Evolutionary conservation across 2,329 filamentous ascomycete genomes (phyloP).

Genomic region (Cladosporium halotolerans): DNA sequence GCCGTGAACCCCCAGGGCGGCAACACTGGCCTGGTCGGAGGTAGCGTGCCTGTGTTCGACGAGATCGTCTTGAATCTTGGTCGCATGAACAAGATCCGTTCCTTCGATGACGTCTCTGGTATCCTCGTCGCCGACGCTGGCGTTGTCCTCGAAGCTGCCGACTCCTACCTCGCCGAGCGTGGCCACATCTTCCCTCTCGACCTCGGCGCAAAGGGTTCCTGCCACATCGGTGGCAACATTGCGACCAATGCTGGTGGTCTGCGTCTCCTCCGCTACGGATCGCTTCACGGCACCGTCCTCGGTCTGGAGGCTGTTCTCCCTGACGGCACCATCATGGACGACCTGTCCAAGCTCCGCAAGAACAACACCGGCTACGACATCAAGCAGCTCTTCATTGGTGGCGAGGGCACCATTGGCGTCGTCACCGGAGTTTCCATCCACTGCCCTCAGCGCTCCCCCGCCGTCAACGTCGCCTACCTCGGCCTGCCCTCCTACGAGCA

Average conservation of each 20-base stretch:
- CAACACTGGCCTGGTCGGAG: constrained; percentile 92
- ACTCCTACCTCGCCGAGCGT: constrained; percentile 75
- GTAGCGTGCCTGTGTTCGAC: constrained; percentile 93
- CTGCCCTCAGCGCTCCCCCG: constrained; percentile 79
- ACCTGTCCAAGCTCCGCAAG: constrained; percentile 82
- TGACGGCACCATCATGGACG: constrained; percentile 85
- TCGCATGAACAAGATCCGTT: constrained; percentile 85
- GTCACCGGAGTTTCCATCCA: constrained; percentile 86
- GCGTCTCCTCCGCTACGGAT: constrained; percentile 84
- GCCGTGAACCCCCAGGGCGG: constrained; percentile 96
- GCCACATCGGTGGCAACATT: constrained; percentile 92
- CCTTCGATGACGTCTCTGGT: constrained; percentile 89
- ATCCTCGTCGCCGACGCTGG: constrained; percentile 86
- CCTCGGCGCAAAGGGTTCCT: constrained; percentile 95
- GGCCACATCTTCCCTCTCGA: constrained; percentile 92
- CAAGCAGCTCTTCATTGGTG: constrained; percentile 94
- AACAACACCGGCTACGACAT: constrained; percentile 99
- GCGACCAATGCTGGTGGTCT: constrained; percentile 93
- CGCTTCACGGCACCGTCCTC: constrained; percentile 85
- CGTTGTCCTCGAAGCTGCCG: constrained; percentile 81
- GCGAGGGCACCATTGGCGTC: constrained; percentile 89
- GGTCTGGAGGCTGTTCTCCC: constrained; percentile 90
- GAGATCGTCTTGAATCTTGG: constrained; percentile 91
- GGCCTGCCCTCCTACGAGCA: constrained; percentile 86
- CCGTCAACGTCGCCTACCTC: constrained; percentile 92